Evolutionary conservation across 768 basidiomycete species (phyloP).

Genomic region (Asterophora lycoperdoides): DNA sequence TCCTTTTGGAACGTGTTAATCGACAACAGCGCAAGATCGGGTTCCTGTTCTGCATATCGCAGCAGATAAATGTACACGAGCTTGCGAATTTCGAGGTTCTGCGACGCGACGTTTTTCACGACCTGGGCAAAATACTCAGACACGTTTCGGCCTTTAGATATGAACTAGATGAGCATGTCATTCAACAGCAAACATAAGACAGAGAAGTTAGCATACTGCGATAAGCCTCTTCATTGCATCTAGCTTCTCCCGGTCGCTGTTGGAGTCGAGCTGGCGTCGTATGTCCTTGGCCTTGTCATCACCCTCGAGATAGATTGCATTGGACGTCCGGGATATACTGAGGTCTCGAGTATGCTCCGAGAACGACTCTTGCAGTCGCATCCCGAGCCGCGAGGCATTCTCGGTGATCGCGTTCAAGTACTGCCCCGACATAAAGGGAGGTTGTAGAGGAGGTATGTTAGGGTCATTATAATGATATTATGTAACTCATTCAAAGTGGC

Average conservation of each 20-base stretch:
- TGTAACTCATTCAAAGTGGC: no score
- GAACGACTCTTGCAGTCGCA: slow-evolving; percentile 79
- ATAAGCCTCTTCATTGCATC: slow-evolving; percentile 95
- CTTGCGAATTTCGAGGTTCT: slow-evolving; percentile 91
- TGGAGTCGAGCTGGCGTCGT: slow-evolving; percentile 81
- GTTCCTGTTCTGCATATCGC: slow-evolving; percentile 88
- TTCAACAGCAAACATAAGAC: neutral
- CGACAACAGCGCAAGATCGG: slow-evolving; percentile 90
- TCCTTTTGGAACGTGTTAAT: slow-evolving; percentile 99
- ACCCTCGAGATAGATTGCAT: slow-evolving; percentile 60
- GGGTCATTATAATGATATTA: no score
- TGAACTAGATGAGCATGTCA: slow-evolving; percentile 52
- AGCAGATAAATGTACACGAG: slow-evolving; percentile 97
- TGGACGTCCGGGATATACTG: slow-evolving; percentile 48
- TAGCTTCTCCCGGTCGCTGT: slow-evolving; percentile 83
- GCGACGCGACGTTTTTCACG: slow-evolving; percentile 93
- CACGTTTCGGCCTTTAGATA: slow-evolving; percentile 88
- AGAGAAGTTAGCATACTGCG: slow-evolving; percentile 55
- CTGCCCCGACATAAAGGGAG: slow-evolving; percentile 35
- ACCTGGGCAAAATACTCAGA: slow-evolving; percentile 95
- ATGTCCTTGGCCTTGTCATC: slow-evolving; percentile 86
- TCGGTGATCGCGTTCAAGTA: slow-evolving; percentile 60
- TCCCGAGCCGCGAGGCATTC: slow-evolving; percentile 80
- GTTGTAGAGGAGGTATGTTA: no score
- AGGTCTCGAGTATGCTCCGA: slow-evolving; percentile 79